Evolutionary conservation across 257 asterid species (phyloP), one percentile per base, ranked within the genome.

Genomic region (Prunella vulgaris): DNA sequence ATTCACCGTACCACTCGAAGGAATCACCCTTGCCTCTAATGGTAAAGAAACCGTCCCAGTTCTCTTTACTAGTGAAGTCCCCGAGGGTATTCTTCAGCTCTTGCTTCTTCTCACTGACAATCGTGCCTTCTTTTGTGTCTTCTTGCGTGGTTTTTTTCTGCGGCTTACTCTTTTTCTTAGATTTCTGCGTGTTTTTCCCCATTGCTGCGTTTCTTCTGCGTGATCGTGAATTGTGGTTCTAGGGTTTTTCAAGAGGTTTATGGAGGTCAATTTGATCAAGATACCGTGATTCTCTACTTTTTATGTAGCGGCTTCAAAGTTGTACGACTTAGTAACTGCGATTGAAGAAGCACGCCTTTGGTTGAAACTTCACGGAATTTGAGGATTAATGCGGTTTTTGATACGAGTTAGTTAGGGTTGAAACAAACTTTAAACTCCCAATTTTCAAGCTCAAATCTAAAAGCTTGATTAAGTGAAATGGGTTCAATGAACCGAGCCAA

Each of bases 1-100:
- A 92, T 57, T 89, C 97, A 12, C 96, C 92, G 32, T 93, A 93
- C 99, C 99, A 93, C 63, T 93, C 99, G 80, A 93, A 93, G 7
- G 93, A 75, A 72, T 93, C 88, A 64, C 82, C 86, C 58, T 74
- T 56, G 70, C 97, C 96, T 80, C 97, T 77, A 38, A 90, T 79
- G 51, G 80, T 81, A 75, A 90, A 93, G 32, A 93, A 90, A n/a
- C 81, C 62, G 78, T 93, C 99, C 99, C 99, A 93, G 44, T 93
- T 93, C 64, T 88, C 97, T 49, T 86, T 87, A 83, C 84, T 77
- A 12, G 97, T 88, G 77, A 93, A 88, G 86, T 93, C 96, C 12
- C 79, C 87, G 1, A 93, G 84, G 14, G 99, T 87, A 62, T 82
- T 64, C 18, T 90, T 71, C 12, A 90, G 81, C 74, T 93, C 96